Evolutionary conservation across 2,329 filamentous ascomycete species (phyloP), one percentile per base, ranked within the genome.

Genomic region (Fusarium citri): DNA sequence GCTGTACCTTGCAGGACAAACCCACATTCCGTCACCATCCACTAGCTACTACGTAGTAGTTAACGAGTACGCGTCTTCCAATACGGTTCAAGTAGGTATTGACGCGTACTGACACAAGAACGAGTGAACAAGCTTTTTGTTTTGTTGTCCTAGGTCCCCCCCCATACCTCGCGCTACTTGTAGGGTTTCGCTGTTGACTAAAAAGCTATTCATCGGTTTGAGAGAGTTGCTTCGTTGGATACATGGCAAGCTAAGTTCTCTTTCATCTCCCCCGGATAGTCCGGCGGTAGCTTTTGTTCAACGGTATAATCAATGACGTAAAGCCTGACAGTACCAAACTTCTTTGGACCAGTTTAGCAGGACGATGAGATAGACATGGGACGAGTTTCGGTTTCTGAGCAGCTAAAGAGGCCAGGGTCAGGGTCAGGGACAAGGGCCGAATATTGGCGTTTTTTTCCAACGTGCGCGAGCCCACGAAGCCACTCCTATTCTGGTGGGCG

Each of bases 221-320:
- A 34, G 16, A 34, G 31, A 34, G 31, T 16, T 16, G 34, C 40
- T 51, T 51, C 20, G n/a, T n/a, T n/a, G n/a, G n/a, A 15, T 25
- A 25, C 23, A n/a, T n/a, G 37, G 14, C 25, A 9, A 28, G 18
- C 14, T 51, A 34, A 42, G n/a, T n/a, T 22, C 16, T 49, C 23
- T 28, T 26, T 56, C 16, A 41, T 23, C n/a, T 34, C 37, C 30
- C 51, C 61, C 66, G 68, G 65, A 66, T 62, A 22, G 22, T 60
- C 67, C 69, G 71, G 68, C 59, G 51, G 60, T 61, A 61, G 55
- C 63, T 54, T 51, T 65, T 37, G 60, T 64, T 31, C 22, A 45
- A 62, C 55, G 40, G 43, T 47, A 42, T 47, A 61, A 42, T 67
- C 66, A 20, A 67, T 74, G 72, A 74, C 72, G 72, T 74, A 73